These are phyloP conservation scores for Fusarium sp. DNA, from an alignment of 2,329 filamentous ascomycete genomes.

Conservation along the genomic window DNA sequence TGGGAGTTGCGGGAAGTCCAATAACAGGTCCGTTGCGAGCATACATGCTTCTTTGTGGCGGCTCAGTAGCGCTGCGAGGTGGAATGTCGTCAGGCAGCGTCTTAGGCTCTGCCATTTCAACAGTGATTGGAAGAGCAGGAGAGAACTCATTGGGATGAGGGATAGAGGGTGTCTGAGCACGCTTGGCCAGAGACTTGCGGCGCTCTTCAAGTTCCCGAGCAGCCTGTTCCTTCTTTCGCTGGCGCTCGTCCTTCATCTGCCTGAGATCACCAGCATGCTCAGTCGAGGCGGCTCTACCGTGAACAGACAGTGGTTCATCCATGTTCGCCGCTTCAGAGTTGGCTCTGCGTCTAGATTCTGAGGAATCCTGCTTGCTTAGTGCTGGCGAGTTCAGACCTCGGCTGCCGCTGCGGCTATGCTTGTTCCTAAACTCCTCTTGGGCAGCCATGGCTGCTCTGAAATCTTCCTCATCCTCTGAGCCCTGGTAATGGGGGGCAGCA, in stretches of 20 bases:
- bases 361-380: constrained; percentile 55
- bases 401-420: constrained; percentile 68
- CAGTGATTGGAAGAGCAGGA: constrained; percentile 48
- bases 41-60: constrained; percentile 67
- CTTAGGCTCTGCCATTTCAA: constrained; percentile 62
- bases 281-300: constrained; percentile 58
- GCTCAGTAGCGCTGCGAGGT: constrained; percentile 76
- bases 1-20: constrained; percentile 90
- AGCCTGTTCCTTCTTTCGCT: constrained; percentile 79
- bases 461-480: constrained; percentile 77
- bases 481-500: constrained; percentile 54
- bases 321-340: constrained; percentile 52
- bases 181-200: constrained; percentile 84
- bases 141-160: constrained; percentile 76
- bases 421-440: constrained; percentile 69
- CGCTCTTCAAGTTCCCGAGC: constrained; percentile 91
- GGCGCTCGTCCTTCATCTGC: constrained; percentile 71
- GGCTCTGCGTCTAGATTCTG: constrained; percentile 57
- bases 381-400: constrained; percentile 57
- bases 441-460: constrained; percentile 67
- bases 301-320: constrained; percentile 50
- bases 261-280: constrained; percentile 69
- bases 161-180: constrained; percentile 85
- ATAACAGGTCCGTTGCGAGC: constrained; percentile 68
- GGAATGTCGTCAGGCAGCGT: constrained; percentile 61